Percentiles rank a stretch among this genome's conserved stretches.
Conservation (phyloP, 192 early-diverging fungal species). For the Endogone sp. region DNA sequence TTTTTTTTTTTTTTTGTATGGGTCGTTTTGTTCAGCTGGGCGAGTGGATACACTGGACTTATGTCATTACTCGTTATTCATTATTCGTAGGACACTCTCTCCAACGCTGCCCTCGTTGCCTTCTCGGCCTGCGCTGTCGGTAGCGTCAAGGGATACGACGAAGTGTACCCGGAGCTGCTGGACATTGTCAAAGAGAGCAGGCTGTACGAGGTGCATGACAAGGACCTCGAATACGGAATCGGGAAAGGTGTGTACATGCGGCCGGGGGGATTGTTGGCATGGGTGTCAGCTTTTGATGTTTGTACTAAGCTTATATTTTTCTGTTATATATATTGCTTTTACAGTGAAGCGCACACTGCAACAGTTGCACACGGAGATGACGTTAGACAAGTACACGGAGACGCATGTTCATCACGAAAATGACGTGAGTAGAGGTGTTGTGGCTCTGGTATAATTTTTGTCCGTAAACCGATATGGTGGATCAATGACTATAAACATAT, state of each 20-base stretch:
- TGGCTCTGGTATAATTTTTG: no score
- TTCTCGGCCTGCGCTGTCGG: constrained; percentile 91
- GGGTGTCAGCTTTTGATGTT: constrained; percentile 35
- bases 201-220: constrained; percentile 64
- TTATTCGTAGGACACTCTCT: constrained; percentile 90
- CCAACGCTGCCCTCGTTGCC: constrained; percentile 86
- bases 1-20: no score
- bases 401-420: constrained; percentile 96
- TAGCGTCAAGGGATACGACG: constrained; percentile 97
- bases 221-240: constrained; percentile 51
- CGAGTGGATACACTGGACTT: no score
- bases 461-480: no score
- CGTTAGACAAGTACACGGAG: constrained; percentile 79
- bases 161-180: constrained; percentile 82
- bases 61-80: no score
- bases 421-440: constrained; percentile 15
- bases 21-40: no score
- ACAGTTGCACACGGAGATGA: constrained; percentile 77
- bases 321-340: constrained; percentile 16
- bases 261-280: not conserved
- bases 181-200: constrained; percentile 88
- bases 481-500: no score
- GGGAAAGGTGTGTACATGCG: constrained; percentile 24
- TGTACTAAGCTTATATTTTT: constrained; percentile 8
- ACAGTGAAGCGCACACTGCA: constrained; percentile 68